Evolutionary conservation across 2,329 filamentous ascomycete species (phyloP).

Genomic region (Trichophyton verrucosum): DNA sequence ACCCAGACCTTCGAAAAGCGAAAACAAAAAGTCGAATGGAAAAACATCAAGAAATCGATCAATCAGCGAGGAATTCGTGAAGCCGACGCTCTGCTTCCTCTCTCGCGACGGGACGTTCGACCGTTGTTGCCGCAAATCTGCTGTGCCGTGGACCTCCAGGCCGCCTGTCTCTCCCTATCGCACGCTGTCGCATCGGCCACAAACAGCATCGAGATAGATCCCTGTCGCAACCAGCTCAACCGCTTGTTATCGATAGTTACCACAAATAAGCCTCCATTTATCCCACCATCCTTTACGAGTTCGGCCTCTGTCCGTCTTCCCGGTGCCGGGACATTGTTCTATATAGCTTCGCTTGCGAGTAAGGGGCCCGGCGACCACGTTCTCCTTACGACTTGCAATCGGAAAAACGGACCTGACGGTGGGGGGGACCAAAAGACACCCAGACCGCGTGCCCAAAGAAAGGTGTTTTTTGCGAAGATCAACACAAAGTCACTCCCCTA

Average conservation of each 20-base stretch:
- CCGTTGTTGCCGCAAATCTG: too few species aligned
- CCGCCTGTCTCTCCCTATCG: background rate
- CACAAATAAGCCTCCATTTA: background rate
- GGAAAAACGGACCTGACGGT: background rate
- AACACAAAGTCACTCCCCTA: background rate
- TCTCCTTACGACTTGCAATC: background rate
- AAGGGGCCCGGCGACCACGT: background rate
- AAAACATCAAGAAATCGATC: background rate
- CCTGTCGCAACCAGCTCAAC: constrained; percentile 6
- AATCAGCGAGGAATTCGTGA: background rate
- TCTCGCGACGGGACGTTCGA: background rate
- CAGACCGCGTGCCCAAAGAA: background rate
- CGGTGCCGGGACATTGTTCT: background rate
- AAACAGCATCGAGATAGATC: constrained; percentile 1
- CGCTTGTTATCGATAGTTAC: constrained; percentile 6
- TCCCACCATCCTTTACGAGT: constrained; percentile 1
- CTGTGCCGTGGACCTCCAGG: background rate
- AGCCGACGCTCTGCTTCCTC: background rate
- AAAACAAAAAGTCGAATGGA: background rate
- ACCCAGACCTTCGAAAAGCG: background rate
- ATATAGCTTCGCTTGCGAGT: background rate
- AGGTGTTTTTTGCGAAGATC: background rate
- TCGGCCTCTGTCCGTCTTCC: background rate
- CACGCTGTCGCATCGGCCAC: background rate
- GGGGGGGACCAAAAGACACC: background rate